Conservation (phyloP, 108 stramenopile genomes). For the Pseudonitzschia pungens region DNA sequence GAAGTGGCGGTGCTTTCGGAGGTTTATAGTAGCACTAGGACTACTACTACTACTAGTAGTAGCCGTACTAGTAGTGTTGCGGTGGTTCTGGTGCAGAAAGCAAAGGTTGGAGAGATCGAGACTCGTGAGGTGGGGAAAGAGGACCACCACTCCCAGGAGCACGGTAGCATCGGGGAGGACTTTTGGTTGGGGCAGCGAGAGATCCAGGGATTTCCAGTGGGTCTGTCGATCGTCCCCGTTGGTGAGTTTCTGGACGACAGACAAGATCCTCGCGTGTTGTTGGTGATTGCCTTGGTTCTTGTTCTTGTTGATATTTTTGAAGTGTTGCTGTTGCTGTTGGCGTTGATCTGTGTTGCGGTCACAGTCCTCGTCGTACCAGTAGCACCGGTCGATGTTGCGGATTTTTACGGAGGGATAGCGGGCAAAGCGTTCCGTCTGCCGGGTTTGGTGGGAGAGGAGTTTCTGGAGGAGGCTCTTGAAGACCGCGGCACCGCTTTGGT, state of each 20-base stretch:
- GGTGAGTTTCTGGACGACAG: neutral
- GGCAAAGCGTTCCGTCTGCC: neutral
- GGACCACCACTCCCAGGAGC: neutral
- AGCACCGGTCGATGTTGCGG: neutral
- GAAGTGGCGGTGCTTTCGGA: neutral
- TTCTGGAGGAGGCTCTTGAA: neutral
- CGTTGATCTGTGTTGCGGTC: no score
- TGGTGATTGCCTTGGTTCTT: neutral
- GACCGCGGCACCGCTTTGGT: no score
- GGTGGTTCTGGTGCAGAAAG: neutral
- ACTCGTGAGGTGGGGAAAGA: neutral
- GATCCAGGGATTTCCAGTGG: neutral
- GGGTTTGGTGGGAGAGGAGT: neutral
- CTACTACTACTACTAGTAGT: no score
- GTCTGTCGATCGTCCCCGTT: neutral
- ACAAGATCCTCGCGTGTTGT: neutral
- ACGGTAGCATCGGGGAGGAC: neutral
- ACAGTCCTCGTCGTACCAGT: neutral
- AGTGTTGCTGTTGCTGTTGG: neutral
- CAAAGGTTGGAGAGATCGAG: neutral
- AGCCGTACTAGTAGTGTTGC: no score
- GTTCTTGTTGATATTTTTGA: neutral
- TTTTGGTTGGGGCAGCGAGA: neutral
- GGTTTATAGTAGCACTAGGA: no score
- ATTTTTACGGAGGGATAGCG: neutral